These are phyloP conservation scores for Eucalyptus guilfoylei DNA, from an alignment of 345 rosid genomes.

Conservation along the genomic window DNA sequence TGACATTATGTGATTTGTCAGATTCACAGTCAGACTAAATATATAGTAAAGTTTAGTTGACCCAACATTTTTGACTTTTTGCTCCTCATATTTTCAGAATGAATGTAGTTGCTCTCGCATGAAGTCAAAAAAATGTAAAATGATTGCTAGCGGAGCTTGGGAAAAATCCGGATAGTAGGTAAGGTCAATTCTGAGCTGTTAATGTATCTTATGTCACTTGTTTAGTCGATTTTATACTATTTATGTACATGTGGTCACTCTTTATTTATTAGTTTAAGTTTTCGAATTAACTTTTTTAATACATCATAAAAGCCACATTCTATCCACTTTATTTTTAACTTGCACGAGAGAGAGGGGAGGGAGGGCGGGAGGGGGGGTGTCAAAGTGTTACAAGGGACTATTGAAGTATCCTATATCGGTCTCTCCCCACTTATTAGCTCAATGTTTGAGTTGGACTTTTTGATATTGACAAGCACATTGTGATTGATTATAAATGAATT, in stretches of 20 bases:
- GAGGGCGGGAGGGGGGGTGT: accelerated
- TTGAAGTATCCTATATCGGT: background rate
- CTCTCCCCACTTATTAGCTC: background rate
- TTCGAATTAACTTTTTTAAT: too few species aligned
- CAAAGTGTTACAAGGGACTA: accelerated
- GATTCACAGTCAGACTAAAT: background rate
- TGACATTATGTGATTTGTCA: background rate
- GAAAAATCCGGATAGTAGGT: background rate
- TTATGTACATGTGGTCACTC: too few species aligned
- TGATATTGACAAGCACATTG: background rate
- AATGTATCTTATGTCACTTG: too few species aligned
- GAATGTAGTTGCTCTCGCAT: background rate
- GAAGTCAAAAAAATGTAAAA: background rate
- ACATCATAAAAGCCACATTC: too few species aligned
- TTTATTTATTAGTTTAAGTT: too few species aligned
- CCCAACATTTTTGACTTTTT: background rate
- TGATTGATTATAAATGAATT: background rate
- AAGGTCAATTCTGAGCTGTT: background rate
- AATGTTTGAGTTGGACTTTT: background rate
- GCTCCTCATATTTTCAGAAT: background rate
- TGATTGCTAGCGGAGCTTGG: background rate
- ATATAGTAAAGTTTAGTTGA: background rate
- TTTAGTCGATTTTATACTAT: too few species aligned
- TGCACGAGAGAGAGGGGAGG: background rate
- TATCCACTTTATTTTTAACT: too few species aligned